Base-by-base conservation (phyloP, 805 yeast genomes). In the Ogataea ganodermae region DNA sequence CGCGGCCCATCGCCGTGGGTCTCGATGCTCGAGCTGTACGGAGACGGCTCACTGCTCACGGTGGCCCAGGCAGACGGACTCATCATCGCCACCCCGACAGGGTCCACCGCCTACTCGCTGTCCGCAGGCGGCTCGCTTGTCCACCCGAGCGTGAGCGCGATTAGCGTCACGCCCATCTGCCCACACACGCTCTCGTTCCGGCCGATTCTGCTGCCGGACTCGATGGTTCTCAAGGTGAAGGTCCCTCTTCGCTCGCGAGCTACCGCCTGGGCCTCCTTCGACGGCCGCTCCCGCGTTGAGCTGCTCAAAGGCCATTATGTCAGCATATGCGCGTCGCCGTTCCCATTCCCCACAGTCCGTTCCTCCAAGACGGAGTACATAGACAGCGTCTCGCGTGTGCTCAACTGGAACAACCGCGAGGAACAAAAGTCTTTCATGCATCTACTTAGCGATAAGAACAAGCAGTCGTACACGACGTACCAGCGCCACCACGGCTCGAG, bases 231-330 rank as follows among this genome's bases (percentile, higher is more conserved):
- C 49, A 84, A 81, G 58, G 86, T 92, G 4, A 86, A 85, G 58
- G 95, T 90, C 3, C 96, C 98, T 0, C 45, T 62, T 2, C 70
- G 81, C 45, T 84, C 96, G 35, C 71, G 99, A 44, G 81, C 94
- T 4, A 88, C 96, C 0, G 97, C 98, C 0, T 94, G 96, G 96
- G 95, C 96, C 1, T 84, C 97, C 1, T 94, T 94, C 63, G 99
- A 94, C 67, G 99, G 99, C 10, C 83, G 94, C 56, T 82, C 83
- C 18, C 73, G 98, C 35, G 84, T 89, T 3, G 96, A 94, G 63
- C 69, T 94, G 39, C 67, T 72, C 27, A 81, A 80, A 46, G 97
- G 98, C 7, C 94, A 89, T 63, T 90, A 88, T 58, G 87, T 94
- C 27, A 80, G 90, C 0, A 79, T 94, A 13, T 80, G 81, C 32